Conservation (phyloP, 768 basidiomycete genomes). For the Mycena amicta region DNA sequence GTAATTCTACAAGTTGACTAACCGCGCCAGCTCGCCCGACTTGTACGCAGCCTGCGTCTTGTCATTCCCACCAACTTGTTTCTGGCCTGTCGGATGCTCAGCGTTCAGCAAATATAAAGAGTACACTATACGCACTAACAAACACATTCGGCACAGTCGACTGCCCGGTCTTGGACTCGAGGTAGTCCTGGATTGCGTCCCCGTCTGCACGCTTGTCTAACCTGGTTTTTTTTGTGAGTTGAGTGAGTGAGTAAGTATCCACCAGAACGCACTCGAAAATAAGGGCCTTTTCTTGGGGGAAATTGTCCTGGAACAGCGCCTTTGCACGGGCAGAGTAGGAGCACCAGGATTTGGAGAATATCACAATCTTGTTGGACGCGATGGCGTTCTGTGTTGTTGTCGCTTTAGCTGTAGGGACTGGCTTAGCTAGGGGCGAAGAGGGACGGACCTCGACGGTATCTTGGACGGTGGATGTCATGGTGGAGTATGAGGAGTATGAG, state of each 20-base stretch:
- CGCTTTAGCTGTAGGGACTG: too few relatives aligned
- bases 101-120: not conserved
- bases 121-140: constrained; percentile 45
- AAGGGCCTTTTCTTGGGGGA: constrained; percentile 28
- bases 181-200: constrained; percentile 52
- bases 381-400: constrained; percentile 34
- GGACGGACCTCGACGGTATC: constrained; percentile 18
- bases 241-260: too few relatives aligned
- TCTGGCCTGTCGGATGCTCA: constrained; percentile 4
- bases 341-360: constrained; percentile 49
- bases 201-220: constrained; percentile 50
- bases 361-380: constrained; percentile 38
- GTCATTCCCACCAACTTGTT: constrained; percentile 21
- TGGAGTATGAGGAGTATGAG: constrained; percentile 11
- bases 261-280: constrained; percentile 38
- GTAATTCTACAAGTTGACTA: constrained; percentile 14
- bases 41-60: constrained; percentile 16
- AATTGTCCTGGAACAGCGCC: constrained; percentile 29
- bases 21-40: constrained; percentile 7
- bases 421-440: too few relatives aligned
- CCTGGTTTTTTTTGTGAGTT: too few relatives aligned
- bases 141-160: constrained; percentile 62
- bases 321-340: constrained; percentile 42
- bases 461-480: constrained; percentile 9
- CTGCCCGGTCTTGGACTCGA: constrained; percentile 51